Percentiles rank a stretch among this genome's conserved stretches.
Conservation (phyloP, 1,284 basidiomycete genomes). For the Ustilago vetiveriae region DNA sequence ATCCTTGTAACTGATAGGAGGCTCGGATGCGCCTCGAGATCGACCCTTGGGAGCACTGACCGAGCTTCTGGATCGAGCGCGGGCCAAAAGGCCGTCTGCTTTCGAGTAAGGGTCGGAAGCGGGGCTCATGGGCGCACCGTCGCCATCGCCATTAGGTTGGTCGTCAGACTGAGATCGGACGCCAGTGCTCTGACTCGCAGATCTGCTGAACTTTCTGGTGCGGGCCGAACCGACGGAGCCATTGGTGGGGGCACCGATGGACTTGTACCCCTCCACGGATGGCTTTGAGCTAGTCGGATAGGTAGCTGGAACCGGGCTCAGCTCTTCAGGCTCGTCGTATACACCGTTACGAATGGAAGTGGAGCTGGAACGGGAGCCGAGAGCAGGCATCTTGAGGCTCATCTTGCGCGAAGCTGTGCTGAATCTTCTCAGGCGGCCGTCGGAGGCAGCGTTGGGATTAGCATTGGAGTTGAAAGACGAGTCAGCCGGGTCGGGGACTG, state of each 20-base stretch:
- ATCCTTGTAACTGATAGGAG: neutral
- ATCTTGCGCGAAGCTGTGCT: slow-evolving; percentile 42
- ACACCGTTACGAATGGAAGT: slow-evolving; percentile 20
- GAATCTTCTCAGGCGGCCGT: slow-evolving; percentile 27
- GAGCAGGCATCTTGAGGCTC: slow-evolving; percentile 41
- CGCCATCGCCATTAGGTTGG: neutral
- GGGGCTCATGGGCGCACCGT: neutral
- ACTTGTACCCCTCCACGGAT: slow-evolving; percentile 23
- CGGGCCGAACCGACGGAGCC: slow-evolving; percentile 5
- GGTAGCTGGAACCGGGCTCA: slow-evolving; percentile 13
- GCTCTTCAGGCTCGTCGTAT: slow-evolving; percentile 27
- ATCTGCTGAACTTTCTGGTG: slow-evolving; percentile 22
- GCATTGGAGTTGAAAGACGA: neutral
- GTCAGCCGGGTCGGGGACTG: slow-evolving; percentile 17
- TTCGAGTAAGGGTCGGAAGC: slow-evolving; percentile 29
- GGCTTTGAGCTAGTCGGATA: slow-evolving; percentile 4
- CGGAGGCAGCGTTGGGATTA: neutral
- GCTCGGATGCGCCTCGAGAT: slow-evolving; percentile 12
- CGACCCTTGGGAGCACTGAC: slow-evolving; percentile 7
- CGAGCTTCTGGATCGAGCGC: slow-evolving; percentile 22
- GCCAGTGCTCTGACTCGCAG: slow-evolving; percentile 12
- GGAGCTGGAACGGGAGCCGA: slow-evolving; percentile 16
- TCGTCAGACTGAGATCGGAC: neutral
- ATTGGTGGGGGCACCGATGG: slow-evolving; percentile 2
- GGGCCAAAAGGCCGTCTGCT: slow-evolving; percentile 30